phyloP scores from a whole-genome alignment of 768 basidiomycete genomes.

The Agaricus sinodeliciosus region DNA sequence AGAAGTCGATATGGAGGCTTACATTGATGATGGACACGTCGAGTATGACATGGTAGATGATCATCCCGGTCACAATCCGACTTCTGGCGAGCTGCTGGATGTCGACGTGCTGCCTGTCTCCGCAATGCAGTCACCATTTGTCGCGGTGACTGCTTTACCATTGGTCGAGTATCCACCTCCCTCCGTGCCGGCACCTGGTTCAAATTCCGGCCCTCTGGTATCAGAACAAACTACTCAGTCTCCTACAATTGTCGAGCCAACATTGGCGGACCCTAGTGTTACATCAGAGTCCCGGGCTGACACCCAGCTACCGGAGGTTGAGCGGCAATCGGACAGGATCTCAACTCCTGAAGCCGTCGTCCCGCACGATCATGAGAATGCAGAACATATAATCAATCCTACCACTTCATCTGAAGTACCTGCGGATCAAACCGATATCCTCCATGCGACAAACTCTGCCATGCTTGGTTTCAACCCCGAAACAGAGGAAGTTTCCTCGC shows the following conservation, averaged over 20 bases:
- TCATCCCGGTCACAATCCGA: slow-evolving; percentile 5
- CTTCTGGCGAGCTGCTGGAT: slow-evolving; percentile 12
- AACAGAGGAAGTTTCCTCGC: background rate
- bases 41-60: slow-evolving; percentile 17
- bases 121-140: slow-evolving; percentile 4
- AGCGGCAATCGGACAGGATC: background rate
- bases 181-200: background rate
- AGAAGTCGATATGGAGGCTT: slow-evolving; percentile 16
- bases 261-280: background rate
- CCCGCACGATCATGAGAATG: background rate
- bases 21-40: slow-evolving; percentile 11
- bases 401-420: background rate
- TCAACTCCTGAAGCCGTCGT: background rate
- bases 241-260: background rate
- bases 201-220: background rate
- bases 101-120: slow-evolving; percentile 13
- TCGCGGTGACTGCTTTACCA: slow-evolving; percentile 2
- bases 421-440: background rate
- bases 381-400: background rate
- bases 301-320: background rate
- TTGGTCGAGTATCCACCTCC: background rate
- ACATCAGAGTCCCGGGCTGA: background rate
- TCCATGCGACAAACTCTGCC: background rate
- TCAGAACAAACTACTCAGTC: background rate
- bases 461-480: background rate